Conservation (phyloP, 2,329 filamentous ascomycete species). For the Xylaria hypoxylon region DNA sequence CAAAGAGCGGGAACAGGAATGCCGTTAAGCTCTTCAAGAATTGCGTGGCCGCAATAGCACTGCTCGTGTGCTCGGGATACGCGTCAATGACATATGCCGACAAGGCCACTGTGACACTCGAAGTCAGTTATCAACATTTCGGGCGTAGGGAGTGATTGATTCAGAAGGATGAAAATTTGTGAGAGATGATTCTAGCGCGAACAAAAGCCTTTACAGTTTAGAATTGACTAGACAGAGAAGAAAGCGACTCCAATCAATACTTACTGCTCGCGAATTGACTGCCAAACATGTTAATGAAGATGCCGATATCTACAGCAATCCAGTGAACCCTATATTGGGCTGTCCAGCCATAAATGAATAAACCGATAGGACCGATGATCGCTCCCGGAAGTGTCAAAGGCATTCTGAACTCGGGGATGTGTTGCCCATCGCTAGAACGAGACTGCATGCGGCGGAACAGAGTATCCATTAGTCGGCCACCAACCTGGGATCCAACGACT, state of each 20-base stretch:
- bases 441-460: conserved; percentile 48
- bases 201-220: neutral
- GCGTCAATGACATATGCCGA: conserved; percentile 58
- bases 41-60: conserved; percentile 60
- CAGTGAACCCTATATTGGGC: conserved; percentile 54
- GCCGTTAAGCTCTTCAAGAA: conserved; percentile 59
- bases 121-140: neutral
- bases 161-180: too few species aligned
- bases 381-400: conserved; percentile 67
- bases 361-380: conserved; percentile 54
- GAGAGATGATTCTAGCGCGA: neutral
- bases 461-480: conserved; percentile 57
- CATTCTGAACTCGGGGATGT: conserved; percentile 70
- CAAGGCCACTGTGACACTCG: conserved; percentile 42
- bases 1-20: conserved; percentile 63
- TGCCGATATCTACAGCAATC: conserved; percentile 54
- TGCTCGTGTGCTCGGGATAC: conserved; percentile 61
- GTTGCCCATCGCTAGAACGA: conserved; percentile 32
- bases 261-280: conserved; percentile 48
- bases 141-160: too few species aligned
- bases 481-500: conserved; percentile 64
- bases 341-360: conserved; percentile 60
- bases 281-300: conserved; percentile 51
- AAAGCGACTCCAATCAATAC: neutral
- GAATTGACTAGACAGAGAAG: neutral